Conservation (phyloP, 192 early-diverging fungal genomes). For the Haplosporangium gracile region DNA sequence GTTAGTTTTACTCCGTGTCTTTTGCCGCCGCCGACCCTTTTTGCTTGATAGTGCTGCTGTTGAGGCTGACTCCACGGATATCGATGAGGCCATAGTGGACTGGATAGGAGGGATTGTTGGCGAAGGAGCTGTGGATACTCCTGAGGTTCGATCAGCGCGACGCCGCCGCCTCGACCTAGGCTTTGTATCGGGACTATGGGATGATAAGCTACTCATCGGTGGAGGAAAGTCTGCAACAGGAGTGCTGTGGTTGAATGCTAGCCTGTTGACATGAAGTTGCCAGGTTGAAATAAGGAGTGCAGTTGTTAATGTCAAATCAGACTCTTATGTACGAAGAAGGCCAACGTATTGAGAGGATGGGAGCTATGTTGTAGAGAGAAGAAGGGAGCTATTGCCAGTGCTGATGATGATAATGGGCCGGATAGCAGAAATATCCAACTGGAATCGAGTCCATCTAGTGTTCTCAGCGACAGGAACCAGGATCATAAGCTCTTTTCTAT, state of each 20-base stretch:
- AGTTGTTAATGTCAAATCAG: not conserved
- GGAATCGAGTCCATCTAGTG: not conserved
- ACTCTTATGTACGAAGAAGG: not conserved
- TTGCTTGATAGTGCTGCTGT: not conserved
- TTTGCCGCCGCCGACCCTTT: not conserved
- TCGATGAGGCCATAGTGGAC: conserved; percentile 1
- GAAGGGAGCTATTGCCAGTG: not conserved
- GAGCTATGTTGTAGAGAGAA: not conserved
- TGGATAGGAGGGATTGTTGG: not conserved
- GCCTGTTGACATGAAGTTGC: not conserved
- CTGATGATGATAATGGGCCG: not conserved
- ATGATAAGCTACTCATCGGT: not conserved
- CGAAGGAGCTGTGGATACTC: not conserved
- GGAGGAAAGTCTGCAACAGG: not conserved
- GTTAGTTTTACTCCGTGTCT: conserved; percentile 1
- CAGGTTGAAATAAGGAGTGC: not conserved
- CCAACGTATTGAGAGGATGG: not conserved
- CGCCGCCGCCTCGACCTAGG: not conserved
- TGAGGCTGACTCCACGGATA: conserved; percentile 7
- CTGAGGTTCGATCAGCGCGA: not conserved
- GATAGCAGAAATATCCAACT: not conserved
- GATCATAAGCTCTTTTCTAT: not conserved
- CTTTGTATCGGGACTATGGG: not conserved
- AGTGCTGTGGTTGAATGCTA: not conserved
- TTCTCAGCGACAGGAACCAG: conserved; percentile 1